Evolutionary conservation across 2,329 filamentous ascomycete genomes (phyloP).

Genomic region (Bipolaris cookei): DNA sequence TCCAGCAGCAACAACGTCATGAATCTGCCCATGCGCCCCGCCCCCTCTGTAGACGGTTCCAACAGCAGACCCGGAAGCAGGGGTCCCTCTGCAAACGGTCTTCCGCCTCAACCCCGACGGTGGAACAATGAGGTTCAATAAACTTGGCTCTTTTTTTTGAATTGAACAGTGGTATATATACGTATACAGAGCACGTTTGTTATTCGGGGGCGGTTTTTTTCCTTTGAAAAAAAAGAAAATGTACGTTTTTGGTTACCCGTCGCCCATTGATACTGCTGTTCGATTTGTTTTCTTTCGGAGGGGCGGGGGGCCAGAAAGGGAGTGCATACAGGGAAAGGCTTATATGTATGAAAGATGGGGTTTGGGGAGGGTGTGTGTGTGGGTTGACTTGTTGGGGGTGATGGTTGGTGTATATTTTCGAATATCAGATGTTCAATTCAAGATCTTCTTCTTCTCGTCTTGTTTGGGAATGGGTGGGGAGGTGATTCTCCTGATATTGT

Average conservation of each 20-base stretch:
- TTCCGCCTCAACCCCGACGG: conserved; percentile 30
- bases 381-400: too few species aligned
- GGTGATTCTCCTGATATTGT: too few species aligned
- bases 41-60: conserved; percentile 43
- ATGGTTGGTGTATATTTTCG: background rate
- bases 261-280: too few species aligned
- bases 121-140: conserved; percentile 45
- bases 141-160: background rate
- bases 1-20: conserved; percentile 52
- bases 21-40: conserved; percentile 56
- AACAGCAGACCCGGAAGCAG: conserved; percentile 33
- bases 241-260: too few species aligned
- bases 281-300: too few species aligned
- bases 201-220: too few species aligned
- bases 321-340: too few species aligned
- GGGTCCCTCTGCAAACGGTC: conserved; percentile 22
- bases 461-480: too few species aligned
- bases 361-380: background rate
- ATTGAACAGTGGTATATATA: too few species aligned
- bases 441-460: background rate
- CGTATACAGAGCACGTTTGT: too few species aligned
- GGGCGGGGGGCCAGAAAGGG: too few species aligned
- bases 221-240: too few species aligned
- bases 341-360: background rate
- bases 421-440: background rate